phyloP scores from a whole-genome alignment of 106 monocot genomes.

The Phalaenopsis equestris region DNA sequence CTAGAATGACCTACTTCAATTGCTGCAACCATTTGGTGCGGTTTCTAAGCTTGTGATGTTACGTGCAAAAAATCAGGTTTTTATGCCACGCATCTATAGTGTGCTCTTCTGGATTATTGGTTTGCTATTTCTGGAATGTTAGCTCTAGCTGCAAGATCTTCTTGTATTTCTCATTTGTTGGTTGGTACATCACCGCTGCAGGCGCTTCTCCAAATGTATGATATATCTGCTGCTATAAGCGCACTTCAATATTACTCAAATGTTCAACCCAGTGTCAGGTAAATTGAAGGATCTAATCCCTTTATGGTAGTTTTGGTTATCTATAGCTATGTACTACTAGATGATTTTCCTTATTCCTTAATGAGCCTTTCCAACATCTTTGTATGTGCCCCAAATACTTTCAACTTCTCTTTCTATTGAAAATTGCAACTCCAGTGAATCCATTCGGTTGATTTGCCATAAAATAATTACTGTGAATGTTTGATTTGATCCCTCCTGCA shows the following conservation, averaged over 20 bases:
- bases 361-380: background rate
- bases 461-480: background rate
- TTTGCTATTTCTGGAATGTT: background rate
- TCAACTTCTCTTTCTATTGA: background rate
- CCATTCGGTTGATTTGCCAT: background rate
- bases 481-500: background rate
- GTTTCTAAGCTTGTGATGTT: slow-evolving; percentile 64
- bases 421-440: background rate
- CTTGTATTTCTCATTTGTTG: background rate
- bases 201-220: slow-evolving; percentile 79
- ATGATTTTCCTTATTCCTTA: background rate
- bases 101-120: background rate
- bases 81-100: background rate
- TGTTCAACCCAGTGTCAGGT: slow-evolving; percentile 62
- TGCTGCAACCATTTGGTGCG: slow-evolving; percentile 55
- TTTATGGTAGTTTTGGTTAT: background rate
- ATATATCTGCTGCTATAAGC: slow-evolving; percentile 37
- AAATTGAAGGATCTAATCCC: background rate
- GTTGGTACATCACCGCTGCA: slow-evolving; percentile 5
- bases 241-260: slow-evolving; percentile 53
- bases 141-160: background rate
- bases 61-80: slow-evolving; percentile 67
- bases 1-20: slow-evolving; percentile 62
- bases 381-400: background rate
- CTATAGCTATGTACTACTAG: background rate